These are phyloP conservation scores for Sphaerulina populicola DNA, from an alignment of 2,329 filamentous ascomycete genomes.

Conservation along the genomic window DNA sequence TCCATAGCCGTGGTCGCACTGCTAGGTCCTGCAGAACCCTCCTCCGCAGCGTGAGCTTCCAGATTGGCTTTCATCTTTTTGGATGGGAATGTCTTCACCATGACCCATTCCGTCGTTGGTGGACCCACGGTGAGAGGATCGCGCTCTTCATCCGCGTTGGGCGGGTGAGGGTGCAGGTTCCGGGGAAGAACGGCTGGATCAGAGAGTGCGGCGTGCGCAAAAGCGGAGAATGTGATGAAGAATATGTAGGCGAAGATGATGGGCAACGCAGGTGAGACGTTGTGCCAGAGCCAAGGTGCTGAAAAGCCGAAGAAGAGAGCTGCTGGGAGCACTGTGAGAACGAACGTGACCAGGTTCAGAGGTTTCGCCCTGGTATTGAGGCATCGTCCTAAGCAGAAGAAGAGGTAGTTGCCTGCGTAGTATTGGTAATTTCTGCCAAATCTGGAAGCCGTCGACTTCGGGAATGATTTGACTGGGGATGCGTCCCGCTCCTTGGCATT, in stretches of 20 bases:
- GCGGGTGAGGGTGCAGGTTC: constrained; percentile 84
- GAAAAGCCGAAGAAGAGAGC: constrained; percentile 79
- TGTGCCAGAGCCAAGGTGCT: constrained; percentile 74
- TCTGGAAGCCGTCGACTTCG: not conserved
- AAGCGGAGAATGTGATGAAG: constrained; percentile 84
- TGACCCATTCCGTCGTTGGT: constrained; percentile 84
- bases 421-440: constrained; percentile 72
- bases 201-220: constrained; percentile 81
- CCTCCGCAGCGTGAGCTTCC: constrained; percentile 14
- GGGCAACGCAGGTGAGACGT: constrained; percentile 81
- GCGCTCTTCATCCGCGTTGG: constrained; percentile 56
- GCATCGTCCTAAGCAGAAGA: constrained; percentile 74
- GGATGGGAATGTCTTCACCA: constrained; percentile 48
- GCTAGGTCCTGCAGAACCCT: constrained; percentile 30
- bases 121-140: constrained; percentile 76
- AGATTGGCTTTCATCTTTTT: constrained; percentile 7
- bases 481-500: constrained; percentile 15
- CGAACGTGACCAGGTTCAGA: constrained; percentile 77
- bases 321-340: constrained; percentile 69
- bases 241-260: constrained; percentile 87
- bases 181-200: constrained; percentile 91
- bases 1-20: constrained; percentile 68
- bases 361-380: constrained; percentile 77
- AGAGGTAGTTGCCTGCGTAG: constrained; percentile 86
- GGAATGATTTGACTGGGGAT: not conserved